Evolutionary conservation across 2,329 filamentous ascomycete genomes (phyloP), one percentile per base, ranked within the genome.

Genomic region (Sclerotinia spermophila): DNA sequence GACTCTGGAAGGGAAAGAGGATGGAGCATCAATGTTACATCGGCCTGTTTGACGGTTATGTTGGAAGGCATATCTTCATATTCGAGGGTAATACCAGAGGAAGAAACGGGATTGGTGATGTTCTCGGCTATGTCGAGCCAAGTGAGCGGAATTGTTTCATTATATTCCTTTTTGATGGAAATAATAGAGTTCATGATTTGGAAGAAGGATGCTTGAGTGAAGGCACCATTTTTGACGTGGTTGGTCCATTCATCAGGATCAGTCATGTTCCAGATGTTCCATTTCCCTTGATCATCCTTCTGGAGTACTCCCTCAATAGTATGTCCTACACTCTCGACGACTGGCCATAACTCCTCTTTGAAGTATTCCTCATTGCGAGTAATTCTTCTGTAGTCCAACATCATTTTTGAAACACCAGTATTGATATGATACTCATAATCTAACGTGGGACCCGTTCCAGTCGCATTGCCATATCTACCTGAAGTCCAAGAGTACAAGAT

Each of bases 241-340:
- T 72, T 74, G 3, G 73, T 69, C 64, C 73, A 75, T 27, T 74
- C 75, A 45, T 76, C 75, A 13, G 90, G 90, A 79, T 92, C 90
- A 0, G 90, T 92, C 79, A 90, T 89, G 72, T 92, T 90, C 81
- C 84, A 42, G 85, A 79, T 69, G 42, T 55, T 79, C 69, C 86
- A 81, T 48, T 51, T 68, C 38, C 67, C 65, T 44, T 70, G 30
- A 5, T 44, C 68, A 40, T 72, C 71, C 30, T 70, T 64, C 21
- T 60, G 42, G 17, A 72, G 51, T n/a, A 67, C n/a, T 5, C 67
- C 66, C 5, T 69, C 69, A 45, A 73, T 58, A n/a, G 56, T 71
- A 38, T 73, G 51, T 7, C 55, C 62, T 27, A 72, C 61, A n/a
- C 67, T 72, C 55, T 73, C 45, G 5, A 75, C 55, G 11, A 72